These are phyloP conservation scores for Stemphylium vesicarium DNA, from an alignment of 2,329 filamentous ascomycete species.

Conservation along the genomic window DNA sequence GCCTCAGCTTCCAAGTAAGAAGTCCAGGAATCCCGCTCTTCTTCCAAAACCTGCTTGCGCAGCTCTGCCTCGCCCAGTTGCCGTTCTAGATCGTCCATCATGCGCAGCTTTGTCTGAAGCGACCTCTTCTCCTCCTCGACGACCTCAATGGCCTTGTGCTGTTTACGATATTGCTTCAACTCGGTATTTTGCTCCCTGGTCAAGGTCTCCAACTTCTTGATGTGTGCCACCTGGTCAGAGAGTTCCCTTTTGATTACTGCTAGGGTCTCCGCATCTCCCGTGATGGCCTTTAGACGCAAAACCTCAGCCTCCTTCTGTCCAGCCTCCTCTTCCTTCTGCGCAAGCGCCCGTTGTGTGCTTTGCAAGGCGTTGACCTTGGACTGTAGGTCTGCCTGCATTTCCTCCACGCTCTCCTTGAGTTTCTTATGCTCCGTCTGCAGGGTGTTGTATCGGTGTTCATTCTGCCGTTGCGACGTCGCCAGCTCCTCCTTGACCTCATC, in stretches of 20 bases:
- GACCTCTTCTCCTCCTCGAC: slow-evolving; percentile 94
- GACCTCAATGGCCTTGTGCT: slow-evolving; percentile 86
- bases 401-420: slow-evolving; percentile 64
- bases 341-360: slow-evolving; percentile 69
- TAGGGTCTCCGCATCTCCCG: slow-evolving; percentile 84
- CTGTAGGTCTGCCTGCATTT: slow-evolving; percentile 65
- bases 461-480: slow-evolving; percentile 71
- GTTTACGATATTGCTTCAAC: slow-evolving; percentile 78
- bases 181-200: slow-evolving; percentile 82
- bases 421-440: slow-evolving; percentile 66
- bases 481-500: slow-evolving; percentile 82
- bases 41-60: slow-evolving; percentile 84
- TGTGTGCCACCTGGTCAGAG: slow-evolving; percentile 89
- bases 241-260: slow-evolving; percentile 85
- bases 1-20: slow-evolving; percentile 77
- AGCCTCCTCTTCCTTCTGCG: slow-evolving; percentile 72
- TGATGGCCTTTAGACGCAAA: slow-evolving; percentile 81
- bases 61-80: slow-evolving; percentile 81
- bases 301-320: slow-evolving; percentile 83
- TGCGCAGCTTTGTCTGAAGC: slow-evolving; percentile 76
- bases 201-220: slow-evolving; percentile 78
- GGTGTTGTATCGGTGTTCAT: slow-evolving; percentile 63
- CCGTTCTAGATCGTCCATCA: slow-evolving; percentile 74
- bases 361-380: slow-evolving; percentile 64
- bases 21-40: slow-evolving; percentile 86